Conservation (phyloP, 1,284 basidiomycete species). For the Irpex sp. region DNA sequence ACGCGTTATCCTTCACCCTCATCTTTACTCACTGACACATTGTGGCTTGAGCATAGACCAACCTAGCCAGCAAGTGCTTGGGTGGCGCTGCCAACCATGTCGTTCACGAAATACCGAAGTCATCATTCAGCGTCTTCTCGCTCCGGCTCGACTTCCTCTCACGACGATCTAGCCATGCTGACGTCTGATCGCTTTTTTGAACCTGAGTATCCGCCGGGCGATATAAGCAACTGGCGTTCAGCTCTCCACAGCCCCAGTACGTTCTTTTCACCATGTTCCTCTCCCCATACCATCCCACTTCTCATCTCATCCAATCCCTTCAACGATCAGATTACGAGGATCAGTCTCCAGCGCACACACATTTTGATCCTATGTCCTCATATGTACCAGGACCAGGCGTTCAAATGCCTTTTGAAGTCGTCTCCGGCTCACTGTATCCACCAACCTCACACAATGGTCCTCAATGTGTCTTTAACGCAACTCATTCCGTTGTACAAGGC, state of each 20-base stretch:
- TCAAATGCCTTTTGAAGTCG: not conserved
- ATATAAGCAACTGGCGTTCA: conserved; percentile 8
- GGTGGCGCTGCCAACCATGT: conserved; percentile 1
- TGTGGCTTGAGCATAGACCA: not conserved
- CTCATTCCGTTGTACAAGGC: not conserved
- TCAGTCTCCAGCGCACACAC: not conserved
- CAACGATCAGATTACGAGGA: not conserved
- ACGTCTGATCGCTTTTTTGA: conserved; percentile 8
- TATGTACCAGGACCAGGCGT: not conserved
- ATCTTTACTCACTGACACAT: not conserved
- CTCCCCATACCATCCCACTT: not conserved
- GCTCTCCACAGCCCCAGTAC: not conserved
- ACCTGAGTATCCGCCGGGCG: conserved; percentile 6
- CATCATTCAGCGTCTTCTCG: conserved; percentile 1
- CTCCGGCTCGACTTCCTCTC: conserved; percentile 7
- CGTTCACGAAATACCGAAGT: conserved; percentile 2
- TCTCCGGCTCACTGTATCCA: not conserved
- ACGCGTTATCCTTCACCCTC: not conserved
- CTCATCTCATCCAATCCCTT: not conserved
- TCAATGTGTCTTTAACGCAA: not conserved
- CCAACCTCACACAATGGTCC: not conserved
- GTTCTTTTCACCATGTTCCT: conserved; percentile 5
- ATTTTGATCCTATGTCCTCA: not conserved
- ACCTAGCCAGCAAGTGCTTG: not conserved
- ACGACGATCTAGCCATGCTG: conserved; percentile 1